Percentiles rank a stretch among this genome's conserved stretches.
Conservation (phyloP, 1,139 yeast species). For the Saccharomyces hybrid region DNA sequence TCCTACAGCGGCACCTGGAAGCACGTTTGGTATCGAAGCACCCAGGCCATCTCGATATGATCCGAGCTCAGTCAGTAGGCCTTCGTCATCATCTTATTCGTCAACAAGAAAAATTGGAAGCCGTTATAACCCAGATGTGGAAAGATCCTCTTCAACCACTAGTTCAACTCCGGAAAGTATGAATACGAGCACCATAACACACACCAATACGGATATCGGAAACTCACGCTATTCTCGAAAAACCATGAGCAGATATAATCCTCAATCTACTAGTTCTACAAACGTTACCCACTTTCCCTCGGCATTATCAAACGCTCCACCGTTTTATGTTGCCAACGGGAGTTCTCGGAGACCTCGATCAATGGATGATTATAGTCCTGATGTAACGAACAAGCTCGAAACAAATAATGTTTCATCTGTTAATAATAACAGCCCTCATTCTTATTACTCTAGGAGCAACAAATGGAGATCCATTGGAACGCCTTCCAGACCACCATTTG, state of each 20-base stretch:
- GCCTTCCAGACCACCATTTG: slow-evolving; percentile 3
- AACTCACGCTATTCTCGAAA: slow-evolving; percentile 18
- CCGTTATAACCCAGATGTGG: slow-evolving; percentile 17
- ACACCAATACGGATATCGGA: slow-evolving; percentile 2
- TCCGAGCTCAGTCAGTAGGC: slow-evolving; percentile 10
- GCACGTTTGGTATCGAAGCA: slow-evolving; percentile 4
- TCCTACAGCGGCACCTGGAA: slow-evolving; percentile 4
- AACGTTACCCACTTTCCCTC: neutral
- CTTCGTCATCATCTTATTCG: slow-evolving; percentile 2
- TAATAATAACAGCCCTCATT: slow-evolving; percentile 9
- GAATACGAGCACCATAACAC: neutral
- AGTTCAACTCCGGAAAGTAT: neutral
- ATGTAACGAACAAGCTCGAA: slow-evolving; percentile 1
- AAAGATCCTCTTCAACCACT: slow-evolving; percentile 2
- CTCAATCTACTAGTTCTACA: slow-evolving; percentile 6
- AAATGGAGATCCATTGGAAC: slow-evolving; percentile 18
- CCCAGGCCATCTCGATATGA: slow-evolving; percentile 23
- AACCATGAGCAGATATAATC: slow-evolving; percentile 19
- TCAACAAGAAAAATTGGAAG: slow-evolving; percentile 9
- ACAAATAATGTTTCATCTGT: neutral
- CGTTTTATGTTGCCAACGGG: slow-evolving; percentile 5
- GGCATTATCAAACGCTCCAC: slow-evolving; percentile 1
- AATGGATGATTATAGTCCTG: slow-evolving; percentile 8
- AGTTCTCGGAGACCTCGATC: slow-evolving; percentile 17
- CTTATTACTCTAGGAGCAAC: slow-evolving; percentile 17